phyloP scores from a whole-genome alignment of 2,329 filamentous ascomycete species.

The Penicillium frequentans region DNA sequence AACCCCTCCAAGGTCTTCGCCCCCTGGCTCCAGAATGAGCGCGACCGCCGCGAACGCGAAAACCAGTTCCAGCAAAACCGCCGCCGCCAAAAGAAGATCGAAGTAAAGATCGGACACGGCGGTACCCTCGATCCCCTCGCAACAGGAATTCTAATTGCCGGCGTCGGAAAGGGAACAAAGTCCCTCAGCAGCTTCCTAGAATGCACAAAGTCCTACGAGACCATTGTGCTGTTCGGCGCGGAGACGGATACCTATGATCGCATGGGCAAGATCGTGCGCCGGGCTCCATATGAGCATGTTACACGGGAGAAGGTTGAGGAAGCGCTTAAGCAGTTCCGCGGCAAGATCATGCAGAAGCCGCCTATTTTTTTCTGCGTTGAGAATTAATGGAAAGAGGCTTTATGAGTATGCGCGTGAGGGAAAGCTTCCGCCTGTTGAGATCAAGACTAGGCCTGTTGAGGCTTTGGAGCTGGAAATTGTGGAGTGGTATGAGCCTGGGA shows the following conservation, averaged over 20 bases:
- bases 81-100: conserved; percentile 60
- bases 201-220: conserved; percentile 93
- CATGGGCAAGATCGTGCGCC: conserved; percentile 77
- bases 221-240: conserved; percentile 83
- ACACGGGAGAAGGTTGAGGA: conserved; percentile 76
- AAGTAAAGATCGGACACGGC: conserved; percentile 94
- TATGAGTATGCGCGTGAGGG: conserved; percentile 96
- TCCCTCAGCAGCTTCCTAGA: conserved; percentile 72
- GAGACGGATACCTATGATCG: conserved; percentile 92
- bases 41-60: conserved; percentile 57
- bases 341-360: conserved; percentile 84
- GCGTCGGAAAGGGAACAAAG: conserved; percentile 86
- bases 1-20: conserved; percentile 77
- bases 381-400: conserved; percentile 88
- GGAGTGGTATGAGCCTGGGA: conserved; percentile 80
- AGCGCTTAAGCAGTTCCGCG: conserved; percentile 72
- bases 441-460: conserved; percentile 76
- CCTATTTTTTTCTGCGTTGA: conserved; percentile 93
- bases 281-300: conserved; percentile 74
- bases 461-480: conserved; percentile 75
- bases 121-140: conserved; percentile 93
- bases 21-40: conserved; percentile 70
- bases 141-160: conserved; percentile 87
- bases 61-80: conserved; percentile 60
- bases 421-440: conserved; percentile 79